Percentiles rank a stretch among this genome's conserved stretches.
phyloP scores from a whole-genome alignment of 2,329 filamentous ascomycete genomes.

The Fusarium sp. region DNA sequence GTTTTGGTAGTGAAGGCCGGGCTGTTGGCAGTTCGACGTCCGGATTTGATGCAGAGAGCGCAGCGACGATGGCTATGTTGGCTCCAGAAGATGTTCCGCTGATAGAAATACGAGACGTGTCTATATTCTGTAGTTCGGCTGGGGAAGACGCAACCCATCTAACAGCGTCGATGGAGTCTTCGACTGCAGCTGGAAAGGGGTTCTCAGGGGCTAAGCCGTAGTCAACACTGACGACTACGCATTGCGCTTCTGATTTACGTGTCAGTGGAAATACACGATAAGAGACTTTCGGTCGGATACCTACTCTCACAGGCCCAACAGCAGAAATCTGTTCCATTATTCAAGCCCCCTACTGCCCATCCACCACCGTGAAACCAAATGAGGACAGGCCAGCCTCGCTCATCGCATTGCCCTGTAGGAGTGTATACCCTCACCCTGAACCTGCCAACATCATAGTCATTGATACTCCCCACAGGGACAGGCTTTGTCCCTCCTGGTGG shows the following conservation, averaged over 20 bases:
- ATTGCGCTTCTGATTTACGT: constrained; percentile 35
- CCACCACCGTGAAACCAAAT: constrained; percentile 57
- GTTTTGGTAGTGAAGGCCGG: constrained; percentile 27
- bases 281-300: background rate
- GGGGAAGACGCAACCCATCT: constrained; percentile 46
- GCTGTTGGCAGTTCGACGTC: constrained; percentile 31
- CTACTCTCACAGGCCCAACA: constrained; percentile 49
- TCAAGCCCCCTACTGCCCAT: constrained; percentile 53
- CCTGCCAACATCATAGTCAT: constrained; percentile 45
- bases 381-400: constrained; percentile 52
- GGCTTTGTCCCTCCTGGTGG: constrained; percentile 44
- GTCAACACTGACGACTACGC: constrained; percentile 49
- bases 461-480: constrained; percentile 46
- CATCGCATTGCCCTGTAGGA: constrained; percentile 43
- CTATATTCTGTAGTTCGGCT: constrained; percentile 40
- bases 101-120: constrained; percentile 46
- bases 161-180: constrained; percentile 50
- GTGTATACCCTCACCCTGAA: constrained; percentile 51
- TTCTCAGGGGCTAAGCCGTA: constrained; percentile 54
- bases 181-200: constrained; percentile 51
- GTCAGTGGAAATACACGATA: constrained; percentile 12
- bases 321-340: constrained; percentile 52
- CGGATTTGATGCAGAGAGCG: constrained; percentile 36
- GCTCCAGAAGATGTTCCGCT: constrained; percentile 50
- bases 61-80: constrained; percentile 43